phyloP scores from a whole-genome alignment of 805 yeast species.

The Ogataea corticis region DNA sequence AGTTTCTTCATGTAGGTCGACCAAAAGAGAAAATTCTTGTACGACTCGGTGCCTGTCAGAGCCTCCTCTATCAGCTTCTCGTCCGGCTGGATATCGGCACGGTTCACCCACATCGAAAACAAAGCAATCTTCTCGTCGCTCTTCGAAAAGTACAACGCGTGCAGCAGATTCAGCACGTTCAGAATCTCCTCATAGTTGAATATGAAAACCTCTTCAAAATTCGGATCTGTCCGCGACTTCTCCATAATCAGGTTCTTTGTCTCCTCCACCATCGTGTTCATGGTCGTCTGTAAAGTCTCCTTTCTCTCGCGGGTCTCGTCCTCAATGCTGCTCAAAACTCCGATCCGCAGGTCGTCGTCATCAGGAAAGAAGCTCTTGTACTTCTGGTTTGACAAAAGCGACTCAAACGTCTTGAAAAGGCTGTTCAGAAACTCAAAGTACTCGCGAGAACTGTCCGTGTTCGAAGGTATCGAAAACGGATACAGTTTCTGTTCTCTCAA shows the following conservation, averaged over 20 bases:
- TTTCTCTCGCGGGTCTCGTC: constrained; percentile 40
- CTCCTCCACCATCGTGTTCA: constrained; percentile 29
- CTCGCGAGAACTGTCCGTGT: constrained; percentile 40
- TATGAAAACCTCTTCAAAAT: constrained; percentile 19
- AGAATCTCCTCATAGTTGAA: constrained; percentile 42
- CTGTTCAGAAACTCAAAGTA: constrained; percentile 50
- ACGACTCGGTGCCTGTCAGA: constrained; percentile 43
- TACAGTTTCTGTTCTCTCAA: constrained; percentile 44
- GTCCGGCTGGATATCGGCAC: constrained; percentile 67
- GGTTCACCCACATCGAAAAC: constrained; percentile 63
- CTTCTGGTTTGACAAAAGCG: constrained; percentile 43
- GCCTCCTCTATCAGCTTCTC: constrained; percentile 48
- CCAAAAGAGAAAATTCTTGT: constrained; percentile 60
- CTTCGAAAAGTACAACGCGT: constrained; percentile 50
- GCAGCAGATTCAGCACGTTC: constrained; percentile 57
- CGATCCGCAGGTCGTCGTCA: constrained; percentile 30
- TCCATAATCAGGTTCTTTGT: constrained; percentile 34
- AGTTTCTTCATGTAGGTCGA: constrained; percentile 55
- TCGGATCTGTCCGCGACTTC: constrained; percentile 24
- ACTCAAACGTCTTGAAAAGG: constrained; percentile 54
- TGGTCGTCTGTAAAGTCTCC: constrained; percentile 34
- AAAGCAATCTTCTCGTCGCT: constrained; percentile 43
- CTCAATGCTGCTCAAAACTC: constrained; percentile 32
- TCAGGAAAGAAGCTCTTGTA: constrained; percentile 38
- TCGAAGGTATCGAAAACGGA: constrained; percentile 38